phyloP scores from a whole-genome alignment of 768 basidiomycete species.

The Dentipellis fragilis region DNA sequence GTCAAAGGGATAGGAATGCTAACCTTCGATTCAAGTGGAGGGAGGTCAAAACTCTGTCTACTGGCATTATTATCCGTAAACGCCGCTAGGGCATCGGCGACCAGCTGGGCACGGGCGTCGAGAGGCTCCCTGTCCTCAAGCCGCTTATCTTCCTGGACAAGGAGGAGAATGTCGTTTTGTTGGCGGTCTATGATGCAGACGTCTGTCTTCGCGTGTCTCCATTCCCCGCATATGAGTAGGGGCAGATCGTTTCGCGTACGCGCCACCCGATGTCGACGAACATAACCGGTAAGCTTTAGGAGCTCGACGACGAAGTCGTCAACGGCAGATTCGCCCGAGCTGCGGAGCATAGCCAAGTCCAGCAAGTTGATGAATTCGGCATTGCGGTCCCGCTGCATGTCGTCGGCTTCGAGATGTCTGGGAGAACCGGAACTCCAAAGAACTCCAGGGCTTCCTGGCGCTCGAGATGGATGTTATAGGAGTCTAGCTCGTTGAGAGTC shows the following conservation, averaged over 20 bases:
- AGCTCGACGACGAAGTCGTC: constrained; percentile 2
- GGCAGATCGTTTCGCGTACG: not conserved
- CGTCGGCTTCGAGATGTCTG: not conserved
- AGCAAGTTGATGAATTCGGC: not conserved
- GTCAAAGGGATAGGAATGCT: not conserved
- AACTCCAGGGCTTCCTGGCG: not conserved
- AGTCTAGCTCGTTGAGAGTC: not conserved
- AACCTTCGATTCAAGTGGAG: not conserved
- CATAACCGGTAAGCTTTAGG: not conserved
- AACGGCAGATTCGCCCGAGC: not conserved
- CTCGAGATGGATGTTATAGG: not conserved
- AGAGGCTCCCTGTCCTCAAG: not conserved
- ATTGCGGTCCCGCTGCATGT: not conserved
- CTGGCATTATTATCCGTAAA: constrained; percentile 1
- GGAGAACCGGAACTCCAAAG: not conserved
- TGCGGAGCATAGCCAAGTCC: not conserved
- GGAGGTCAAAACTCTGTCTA: not conserved
- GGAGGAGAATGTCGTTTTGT: constrained; percentile 2
- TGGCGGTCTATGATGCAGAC: constrained; percentile 1
- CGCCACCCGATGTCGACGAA: not conserved
- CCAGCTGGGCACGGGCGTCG: not conserved
- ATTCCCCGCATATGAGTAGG: not conserved
- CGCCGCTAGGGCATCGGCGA: not conserved
- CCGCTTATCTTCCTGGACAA: constrained; percentile 4
- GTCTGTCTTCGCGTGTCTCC: not conserved